A percentile compares a stretch with the other conserved stretches of the same genome.
phyloP scores from a whole-genome alignment of 2,329 filamentous ascomycete species.

The Fusarium globosum region DNA sequence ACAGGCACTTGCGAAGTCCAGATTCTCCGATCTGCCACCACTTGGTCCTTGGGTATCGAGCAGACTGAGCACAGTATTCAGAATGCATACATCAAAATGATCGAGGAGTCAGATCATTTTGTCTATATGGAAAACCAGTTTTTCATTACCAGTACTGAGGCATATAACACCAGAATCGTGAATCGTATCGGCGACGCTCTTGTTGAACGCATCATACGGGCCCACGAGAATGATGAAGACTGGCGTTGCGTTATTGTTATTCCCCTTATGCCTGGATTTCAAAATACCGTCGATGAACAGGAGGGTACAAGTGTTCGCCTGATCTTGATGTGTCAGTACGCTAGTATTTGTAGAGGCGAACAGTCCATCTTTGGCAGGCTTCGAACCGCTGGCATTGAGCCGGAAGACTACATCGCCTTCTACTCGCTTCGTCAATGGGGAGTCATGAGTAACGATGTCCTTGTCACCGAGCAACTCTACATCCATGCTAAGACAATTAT shows the following conservation, averaged over 20 bases:
- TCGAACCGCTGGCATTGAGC: slow-evolving; percentile 82
- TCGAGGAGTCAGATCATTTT: slow-evolving; percentile 94
- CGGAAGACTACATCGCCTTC: slow-evolving; percentile 95
- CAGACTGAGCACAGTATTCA: slow-evolving; percentile 94
- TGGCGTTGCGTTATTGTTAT: slow-evolving; percentile 94
- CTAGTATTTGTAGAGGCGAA: slow-evolving; percentile 93
- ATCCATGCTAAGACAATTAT: slow-evolving; percentile 98
- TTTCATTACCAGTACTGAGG: slow-evolving; percentile 93
- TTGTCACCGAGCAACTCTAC: slow-evolving; percentile 96
- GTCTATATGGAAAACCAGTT: slow-evolving; percentile 99
- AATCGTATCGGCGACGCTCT: slow-evolving; percentile 96
- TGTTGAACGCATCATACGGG: slow-evolving; percentile 89
- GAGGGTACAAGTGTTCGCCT: slow-evolving; percentile 94
- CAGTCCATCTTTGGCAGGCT: slow-evolving; percentile 91
- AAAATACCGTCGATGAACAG: slow-evolving; percentile 93
- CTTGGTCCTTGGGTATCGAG: slow-evolving; percentile 92
- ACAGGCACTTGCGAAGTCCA: slow-evolving; percentile 97
- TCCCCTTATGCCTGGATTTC: slow-evolving; percentile 97
- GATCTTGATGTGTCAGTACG: slow-evolving; percentile 97
- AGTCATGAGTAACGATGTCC: slow-evolving; percentile 82
- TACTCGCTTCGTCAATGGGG: slow-evolving; percentile 94
- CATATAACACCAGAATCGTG: slow-evolving; percentile 85
- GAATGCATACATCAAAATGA: slow-evolving; percentile 93
- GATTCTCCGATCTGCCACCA: slow-evolving; percentile 87
- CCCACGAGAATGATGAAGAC: slow-evolving; percentile 83